Percentiles rank a stretch among this genome's conserved stretches.
Conservation (phyloP, 805 yeast genomes). For the Blastobotrys attinorum region DNA sequence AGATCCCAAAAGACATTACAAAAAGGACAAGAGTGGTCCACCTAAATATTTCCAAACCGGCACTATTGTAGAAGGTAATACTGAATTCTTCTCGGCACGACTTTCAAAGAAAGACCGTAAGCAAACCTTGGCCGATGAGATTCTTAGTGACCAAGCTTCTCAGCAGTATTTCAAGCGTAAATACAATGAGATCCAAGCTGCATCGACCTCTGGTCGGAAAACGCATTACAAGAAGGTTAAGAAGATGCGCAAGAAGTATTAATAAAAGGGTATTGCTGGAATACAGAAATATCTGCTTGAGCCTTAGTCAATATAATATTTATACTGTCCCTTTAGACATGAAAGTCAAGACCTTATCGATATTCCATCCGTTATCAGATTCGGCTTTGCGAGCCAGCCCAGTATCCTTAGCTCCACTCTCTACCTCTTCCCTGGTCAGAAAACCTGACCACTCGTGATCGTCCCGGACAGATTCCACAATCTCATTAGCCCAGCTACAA, state of each 20-base stretch:
- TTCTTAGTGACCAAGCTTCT: constrained; percentile 63
- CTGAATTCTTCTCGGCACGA: constrained; percentile 67
- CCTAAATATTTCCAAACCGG: constrained; percentile 86
- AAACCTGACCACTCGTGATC: constrained; percentile 58
- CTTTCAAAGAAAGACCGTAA: constrained; percentile 67
- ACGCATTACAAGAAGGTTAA: constrained; percentile 56
- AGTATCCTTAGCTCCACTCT: constrained; percentile 20
- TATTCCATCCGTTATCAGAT: constrained; percentile 11
- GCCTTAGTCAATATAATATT: too few relatives aligned
- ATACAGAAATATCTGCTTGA: neutral
- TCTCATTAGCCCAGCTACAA: constrained; percentile 57
- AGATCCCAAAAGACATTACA: constrained; percentile 93
- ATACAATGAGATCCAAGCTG: constrained; percentile 68
- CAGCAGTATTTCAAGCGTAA: constrained; percentile 77
- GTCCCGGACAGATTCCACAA: constrained; percentile 45
- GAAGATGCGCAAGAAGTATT: constrained; percentile 48
- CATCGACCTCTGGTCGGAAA: constrained; percentile 57
- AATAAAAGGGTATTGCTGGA: neutral
- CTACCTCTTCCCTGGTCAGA: constrained; percentile 43
- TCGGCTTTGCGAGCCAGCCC: constrained; percentile 6
- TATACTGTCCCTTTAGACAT: constrained; percentile 15
- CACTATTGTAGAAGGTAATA: constrained; percentile 72
- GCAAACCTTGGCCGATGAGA: constrained; percentile 70
- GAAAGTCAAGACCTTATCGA: constrained; percentile 13
- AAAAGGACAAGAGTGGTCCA: constrained; percentile 63